phyloP scores from a whole-genome alignment of 129 eudicot genomes.

The Logfia minima region DNA sequence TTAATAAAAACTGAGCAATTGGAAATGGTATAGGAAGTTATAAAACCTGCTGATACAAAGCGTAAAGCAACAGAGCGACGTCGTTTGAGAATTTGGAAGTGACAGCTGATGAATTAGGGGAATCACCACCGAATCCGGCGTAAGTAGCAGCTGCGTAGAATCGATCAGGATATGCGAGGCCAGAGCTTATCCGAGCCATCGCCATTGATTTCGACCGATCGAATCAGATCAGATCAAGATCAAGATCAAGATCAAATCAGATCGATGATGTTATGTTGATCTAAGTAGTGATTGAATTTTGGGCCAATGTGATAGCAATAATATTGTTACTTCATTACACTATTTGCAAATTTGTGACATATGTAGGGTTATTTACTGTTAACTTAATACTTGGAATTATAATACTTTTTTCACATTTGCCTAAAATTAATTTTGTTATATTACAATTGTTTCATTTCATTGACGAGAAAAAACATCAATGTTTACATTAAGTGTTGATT shows the following conservation, averaged over 20 bases:
- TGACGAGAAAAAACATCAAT: too few species aligned
- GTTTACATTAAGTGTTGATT: too few species aligned
- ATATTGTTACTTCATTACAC: not conserved
- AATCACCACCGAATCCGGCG: slow-evolving; percentile 74
- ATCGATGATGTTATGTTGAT: slow-evolving; percentile 10
- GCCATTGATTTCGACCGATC: slow-evolving; percentile 35
- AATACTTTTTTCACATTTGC: too few species aligned
- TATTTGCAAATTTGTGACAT: too few species aligned
- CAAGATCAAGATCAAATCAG: not conserved
- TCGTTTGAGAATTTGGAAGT: slow-evolving; percentile 80
- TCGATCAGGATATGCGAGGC: slow-evolving; percentile 93
- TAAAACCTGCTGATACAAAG: slow-evolving; percentile 79
- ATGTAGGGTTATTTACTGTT: too few species aligned
- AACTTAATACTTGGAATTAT: too few species aligned
- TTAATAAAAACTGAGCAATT: slow-evolving; percentile 1
- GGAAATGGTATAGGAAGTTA: not conserved
- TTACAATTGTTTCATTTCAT: too few species aligned
- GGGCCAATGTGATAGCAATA: slow-evolving; percentile 28
- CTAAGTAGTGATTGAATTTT: slow-evolving; percentile 29
- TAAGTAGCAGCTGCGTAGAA: slow-evolving; percentile 93
- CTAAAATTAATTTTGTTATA: too few species aligned
- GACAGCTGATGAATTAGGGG: slow-evolving; percentile 59
- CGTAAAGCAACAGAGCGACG: slow-evolving; percentile 80
- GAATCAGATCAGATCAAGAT: slow-evolving; percentile 16
- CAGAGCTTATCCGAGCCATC: slow-evolving; percentile 77